phyloP scores from a whole-genome alignment of 2,329 filamentous ascomycete genomes.

The Epichloe brachyelytri region DNA sequence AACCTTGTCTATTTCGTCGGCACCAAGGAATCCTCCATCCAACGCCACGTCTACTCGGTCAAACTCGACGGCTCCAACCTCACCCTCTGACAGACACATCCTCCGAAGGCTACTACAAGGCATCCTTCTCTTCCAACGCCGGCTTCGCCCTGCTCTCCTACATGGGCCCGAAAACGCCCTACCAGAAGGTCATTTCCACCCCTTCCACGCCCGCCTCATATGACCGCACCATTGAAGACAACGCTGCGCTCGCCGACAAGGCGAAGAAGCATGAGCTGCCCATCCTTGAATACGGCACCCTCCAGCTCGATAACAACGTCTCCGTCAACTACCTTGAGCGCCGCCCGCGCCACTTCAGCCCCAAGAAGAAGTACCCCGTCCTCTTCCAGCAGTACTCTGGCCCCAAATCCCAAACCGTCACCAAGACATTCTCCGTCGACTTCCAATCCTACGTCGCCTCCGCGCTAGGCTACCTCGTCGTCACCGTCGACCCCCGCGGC shows the following conservation, averaged over 20 bases:
- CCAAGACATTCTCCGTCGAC: constrained; percentile 68
- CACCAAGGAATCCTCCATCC: constrained; percentile 75
- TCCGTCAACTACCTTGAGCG: constrained; percentile 65
- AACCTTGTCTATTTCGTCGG: constrained; percentile 86
- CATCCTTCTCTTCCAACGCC: constrained; percentile 71
- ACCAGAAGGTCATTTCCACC: constrained; percentile 81
- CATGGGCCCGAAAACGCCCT: constrained; percentile 72
- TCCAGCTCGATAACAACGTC: constrained; percentile 68
- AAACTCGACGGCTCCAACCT: constrained; percentile 67
- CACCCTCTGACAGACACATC: constrained; percentile 60
- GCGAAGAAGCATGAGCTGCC: constrained; percentile 71
- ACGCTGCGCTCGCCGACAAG: constrained; percentile 53
- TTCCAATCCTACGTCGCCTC: constrained; percentile 86
- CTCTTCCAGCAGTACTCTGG: constrained; percentile 93
- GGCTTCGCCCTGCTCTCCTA: constrained; percentile 80
- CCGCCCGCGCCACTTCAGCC: constrained; percentile 77
- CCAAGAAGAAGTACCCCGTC: constrained; percentile 77
- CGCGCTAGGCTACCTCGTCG: constrained; percentile 77
- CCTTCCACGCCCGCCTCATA: constrained; percentile 53
- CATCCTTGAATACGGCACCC: constrained; percentile 65
- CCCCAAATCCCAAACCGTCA: constrained; percentile 80
- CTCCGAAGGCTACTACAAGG: constrained; percentile 63
- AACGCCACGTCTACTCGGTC: constrained; percentile 86
- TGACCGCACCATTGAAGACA: constrained; percentile 65
- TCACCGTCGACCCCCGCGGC: constrained; percentile 87